phyloP scores from a whole-genome alignment of 805 yeast species.

The Saccharomyces jurei region DNA sequence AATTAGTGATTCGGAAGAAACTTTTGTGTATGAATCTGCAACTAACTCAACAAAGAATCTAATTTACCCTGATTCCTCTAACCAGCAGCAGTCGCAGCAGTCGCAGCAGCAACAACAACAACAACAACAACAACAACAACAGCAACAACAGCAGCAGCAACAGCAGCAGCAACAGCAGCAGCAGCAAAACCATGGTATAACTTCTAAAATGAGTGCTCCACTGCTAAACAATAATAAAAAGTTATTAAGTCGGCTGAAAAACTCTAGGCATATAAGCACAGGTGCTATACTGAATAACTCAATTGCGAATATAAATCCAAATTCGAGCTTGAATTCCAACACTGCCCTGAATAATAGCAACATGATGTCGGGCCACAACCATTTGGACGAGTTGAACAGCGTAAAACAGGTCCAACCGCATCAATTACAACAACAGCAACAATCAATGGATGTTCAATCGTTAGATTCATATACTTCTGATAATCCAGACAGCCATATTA shows the following conservation, averaged over 20 bases:
- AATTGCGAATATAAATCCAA: constrained; percentile 1
- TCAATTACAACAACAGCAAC: neutral
- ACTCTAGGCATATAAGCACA: constrained; percentile 28
- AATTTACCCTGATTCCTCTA: constrained; percentile 9
- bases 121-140: too few species aligned
- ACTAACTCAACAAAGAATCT: constrained; percentile 27
- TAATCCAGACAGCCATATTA: constrained; percentile 3
- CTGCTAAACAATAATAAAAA: constrained; percentile 22
- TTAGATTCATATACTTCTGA: constrained; percentile 18
- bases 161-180: constrained; percentile 3
- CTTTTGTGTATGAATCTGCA: constrained; percentile 78
- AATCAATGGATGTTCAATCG: constrained; percentile 17
- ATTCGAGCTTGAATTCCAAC: constrained; percentile 6
- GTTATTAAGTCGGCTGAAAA: constrained; percentile 22
- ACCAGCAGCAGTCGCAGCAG: constrained; percentile 1
- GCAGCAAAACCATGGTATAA: constrained; percentile 19
- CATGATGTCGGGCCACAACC: neutral
- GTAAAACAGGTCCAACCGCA: constrained; percentile 5
- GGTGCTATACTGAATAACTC: constrained; percentile 20
- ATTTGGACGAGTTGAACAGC: constrained; percentile 17
- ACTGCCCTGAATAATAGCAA: constrained; percentile 7
- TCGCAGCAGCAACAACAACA: constrained; percentile 18
- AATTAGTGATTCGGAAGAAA: constrained; percentile 84
- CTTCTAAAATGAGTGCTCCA: constrained; percentile 29
- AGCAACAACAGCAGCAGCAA: constrained; percentile 3